Base-by-base conservation (phyloP, 1,139 yeast species). In the Geotrichum reessii region DNA sequence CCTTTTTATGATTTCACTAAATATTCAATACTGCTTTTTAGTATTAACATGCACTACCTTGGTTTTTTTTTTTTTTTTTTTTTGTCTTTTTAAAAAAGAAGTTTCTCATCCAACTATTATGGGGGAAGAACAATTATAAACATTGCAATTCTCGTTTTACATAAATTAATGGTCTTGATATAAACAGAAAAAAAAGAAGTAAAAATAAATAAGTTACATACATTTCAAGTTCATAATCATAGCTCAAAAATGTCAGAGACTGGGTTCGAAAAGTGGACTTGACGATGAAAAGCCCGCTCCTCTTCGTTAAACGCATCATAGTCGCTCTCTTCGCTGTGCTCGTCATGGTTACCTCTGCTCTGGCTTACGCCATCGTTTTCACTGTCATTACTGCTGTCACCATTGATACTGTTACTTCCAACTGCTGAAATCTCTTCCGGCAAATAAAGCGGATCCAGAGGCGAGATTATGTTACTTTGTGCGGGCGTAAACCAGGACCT, bases 241-340 rank as follows among this genome's bases (percentile, higher is more conserved):
- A 33, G 40, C 40, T 33, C 51, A 17, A 31, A 17, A 8, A 52
- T 27, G 42, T 53, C 56, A 5, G 51, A 46, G 17, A 53, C 52
- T 19, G 56, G 56, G 28, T 53, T 53, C 21, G 56, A 48, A 19
- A 53, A 53, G 40, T 53, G 56, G 7, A 53, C 56, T 12, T 42
- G 33, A 3, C 56, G 56, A 24, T 47, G 56, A n/a, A 33, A 33
- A 12, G 40, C 40, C 19, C 40, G 40, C 17, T 33, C 40, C n/a
- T 33, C 40, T 12, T 9, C 40, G 40, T 33, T 11, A 17, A 12
- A 33, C 17, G 40, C 40, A 33, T 14, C 40, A n/a, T 33, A 33
- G 40, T 33, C 40, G 14, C 40, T 33, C n/a, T 33, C 40, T 33
- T 33, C 40, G n/a, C 40, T 33, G n/a, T 33, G 40, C n/a, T 33